These are phyloP conservation scores for Gamsiella multidivaricata DNA, from an alignment of 192 early-diverging fungal genomes.

Conservation along the genomic window DNA sequence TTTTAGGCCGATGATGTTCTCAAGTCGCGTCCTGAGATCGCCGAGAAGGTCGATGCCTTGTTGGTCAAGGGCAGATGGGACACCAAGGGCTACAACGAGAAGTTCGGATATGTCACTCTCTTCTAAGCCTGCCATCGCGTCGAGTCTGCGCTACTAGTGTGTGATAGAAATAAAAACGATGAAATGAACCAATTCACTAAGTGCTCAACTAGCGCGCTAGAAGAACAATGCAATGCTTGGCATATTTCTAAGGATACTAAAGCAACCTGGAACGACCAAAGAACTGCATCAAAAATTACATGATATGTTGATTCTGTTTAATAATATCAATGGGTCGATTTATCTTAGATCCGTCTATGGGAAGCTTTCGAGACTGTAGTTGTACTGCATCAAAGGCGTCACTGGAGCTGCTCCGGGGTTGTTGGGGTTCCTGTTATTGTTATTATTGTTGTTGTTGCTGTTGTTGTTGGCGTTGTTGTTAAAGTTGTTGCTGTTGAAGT, in stretches of 20 bases:
- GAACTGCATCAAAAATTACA: too few species aligned
- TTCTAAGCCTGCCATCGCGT: constrained; percentile 73
- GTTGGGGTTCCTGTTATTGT: not conserved
- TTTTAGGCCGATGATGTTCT: constrained; percentile 91
- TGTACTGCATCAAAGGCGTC: constrained; percentile 45
- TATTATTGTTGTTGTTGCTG: constrained; percentile 11
- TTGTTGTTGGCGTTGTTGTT: not conserved
- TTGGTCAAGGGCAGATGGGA: constrained; percentile 92
- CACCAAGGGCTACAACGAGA: constrained; percentile 96
- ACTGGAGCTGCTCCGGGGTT: constrained; percentile 22
- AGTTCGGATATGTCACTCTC: constrained; percentile 82
- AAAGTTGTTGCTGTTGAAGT: not conserved
- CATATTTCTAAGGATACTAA: too few species aligned
- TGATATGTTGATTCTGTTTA: too few species aligned
- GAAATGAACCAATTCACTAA: not conserved
- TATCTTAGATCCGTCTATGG: constrained; percentile 8
- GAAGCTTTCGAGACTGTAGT: constrained; percentile 40
- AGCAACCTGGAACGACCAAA: too few species aligned
- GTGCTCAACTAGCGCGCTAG: too few species aligned
- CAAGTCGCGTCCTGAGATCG: constrained; percentile 92
- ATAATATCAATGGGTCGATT: too few species aligned
- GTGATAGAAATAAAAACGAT: constrained; percentile 1
- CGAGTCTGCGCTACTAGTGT: not conserved
- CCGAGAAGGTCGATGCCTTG: constrained; percentile 90
- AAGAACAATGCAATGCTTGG: too few species aligned